Percentiles rank a stretch among this genome's conserved stretches.
Evolutionary conservation across 306 rosid genomes (phyloP).

Genomic region (Prunus armeniaca): DNA sequence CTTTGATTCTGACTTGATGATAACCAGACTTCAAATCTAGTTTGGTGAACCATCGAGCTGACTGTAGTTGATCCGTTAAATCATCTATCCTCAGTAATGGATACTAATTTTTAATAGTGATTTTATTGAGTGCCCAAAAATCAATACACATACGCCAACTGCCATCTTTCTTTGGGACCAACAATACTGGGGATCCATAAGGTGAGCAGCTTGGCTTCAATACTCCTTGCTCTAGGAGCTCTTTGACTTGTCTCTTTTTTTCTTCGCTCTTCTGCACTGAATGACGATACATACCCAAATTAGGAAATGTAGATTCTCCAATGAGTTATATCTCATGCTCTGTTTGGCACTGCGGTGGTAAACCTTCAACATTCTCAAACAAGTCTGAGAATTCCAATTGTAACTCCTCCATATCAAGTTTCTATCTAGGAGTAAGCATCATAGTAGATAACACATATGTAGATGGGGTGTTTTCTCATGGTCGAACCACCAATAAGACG

Average conservation of each 20-base stretch:
- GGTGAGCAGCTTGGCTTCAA: neutral
- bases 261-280: neutral
- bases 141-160: neutral
- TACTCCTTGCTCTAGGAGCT: neutral
- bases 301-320: neutral
- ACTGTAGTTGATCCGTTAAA: neutral
- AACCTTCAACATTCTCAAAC: constrained; percentile 2
- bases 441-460: neutral
- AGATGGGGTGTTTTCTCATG: neutral
- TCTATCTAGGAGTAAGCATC: neutral
- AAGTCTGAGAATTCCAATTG: neutral
- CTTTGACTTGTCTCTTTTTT: neutral
- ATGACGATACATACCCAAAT: neutral
- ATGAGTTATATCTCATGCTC: neutral
- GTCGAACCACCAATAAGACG: neutral
- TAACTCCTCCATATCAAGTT: neutral
- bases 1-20: neutral
- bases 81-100: neutral
- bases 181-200: neutral
- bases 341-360: neutral
- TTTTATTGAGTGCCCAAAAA: neutral
- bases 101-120: neutral
- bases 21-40: neutral
- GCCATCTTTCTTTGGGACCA: neutral
- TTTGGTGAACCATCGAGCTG: neutral